A percentile compares a stretch with the other conserved stretches of the same genome.
phyloP scores from a whole-genome alignment of 1,139 yeast genomes.

The Pichia norvegensis region DNA sequence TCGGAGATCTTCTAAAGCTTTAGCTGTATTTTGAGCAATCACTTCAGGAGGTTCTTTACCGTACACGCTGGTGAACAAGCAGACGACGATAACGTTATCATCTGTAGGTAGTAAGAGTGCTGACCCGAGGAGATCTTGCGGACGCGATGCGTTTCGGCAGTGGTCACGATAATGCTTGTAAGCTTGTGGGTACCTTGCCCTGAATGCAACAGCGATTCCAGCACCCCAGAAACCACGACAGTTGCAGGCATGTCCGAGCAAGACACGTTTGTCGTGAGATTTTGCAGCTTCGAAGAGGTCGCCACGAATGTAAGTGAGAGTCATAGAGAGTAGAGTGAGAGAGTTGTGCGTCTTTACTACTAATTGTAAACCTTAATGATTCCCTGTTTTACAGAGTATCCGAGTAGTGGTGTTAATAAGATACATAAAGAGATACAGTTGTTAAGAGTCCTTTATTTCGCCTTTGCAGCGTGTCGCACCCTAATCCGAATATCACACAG shows the following conservation, averaged over 20 bases:
- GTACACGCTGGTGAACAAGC: conserved; percentile 55
- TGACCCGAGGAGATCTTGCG: conserved; percentile 43
- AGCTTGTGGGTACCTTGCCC: conserved; percentile 42
- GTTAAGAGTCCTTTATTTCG: no score
- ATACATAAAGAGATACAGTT: no score
- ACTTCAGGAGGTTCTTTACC: conserved; percentile 37
- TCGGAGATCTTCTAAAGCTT: conserved; percentile 26
- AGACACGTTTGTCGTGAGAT: conserved; percentile 22
- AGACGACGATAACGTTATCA: conserved; percentile 40
- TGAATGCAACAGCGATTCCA: conserved; percentile 60
- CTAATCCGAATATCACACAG: no score
- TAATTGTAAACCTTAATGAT: no score
- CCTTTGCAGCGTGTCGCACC: no score
- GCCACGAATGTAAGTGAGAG: conserved; percentile 44
- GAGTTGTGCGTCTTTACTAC: no score
- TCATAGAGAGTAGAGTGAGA: not conserved
- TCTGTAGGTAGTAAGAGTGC: conserved; percentile 38
- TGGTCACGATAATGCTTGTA: conserved; percentile 40
- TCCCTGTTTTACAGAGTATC: no score
- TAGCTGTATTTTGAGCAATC: conserved; percentile 42
- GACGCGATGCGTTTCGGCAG: conserved; percentile 34
- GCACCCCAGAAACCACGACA: conserved; percentile 81
- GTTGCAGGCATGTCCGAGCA: conserved; percentile 72
- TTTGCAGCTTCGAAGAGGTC: conserved; percentile 40
- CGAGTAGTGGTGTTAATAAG: no score